Evolutionary conservation across 805 yeast species (phyloP).

Genomic region (Hanseniaspora singularis): DNA sequence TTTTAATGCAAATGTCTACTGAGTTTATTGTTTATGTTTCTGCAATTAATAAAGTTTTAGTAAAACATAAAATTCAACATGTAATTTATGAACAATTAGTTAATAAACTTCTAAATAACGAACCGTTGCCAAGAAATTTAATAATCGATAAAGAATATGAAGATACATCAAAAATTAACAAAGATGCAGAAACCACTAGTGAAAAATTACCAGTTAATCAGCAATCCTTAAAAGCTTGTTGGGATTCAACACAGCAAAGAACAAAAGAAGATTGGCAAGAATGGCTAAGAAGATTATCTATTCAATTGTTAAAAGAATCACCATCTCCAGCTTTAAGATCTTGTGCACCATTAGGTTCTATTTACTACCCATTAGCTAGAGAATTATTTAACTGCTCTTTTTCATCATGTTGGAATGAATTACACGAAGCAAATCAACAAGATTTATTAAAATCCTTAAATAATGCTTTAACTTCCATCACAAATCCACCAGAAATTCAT

Average conservation of each 20-base stretch:
- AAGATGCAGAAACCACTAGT: conserved; percentile 50
- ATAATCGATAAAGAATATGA: conserved; percentile 54
- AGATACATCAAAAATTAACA: conserved; percentile 25
- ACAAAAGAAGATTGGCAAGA: conserved; percentile 97
- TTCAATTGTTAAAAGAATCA: conserved; percentile 77
- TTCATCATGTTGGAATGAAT: conserved; percentile 89
- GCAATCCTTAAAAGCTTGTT: conserved; percentile 56
- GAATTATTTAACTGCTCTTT: conserved; percentile 90
- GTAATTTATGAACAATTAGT: conserved; percentile 72
- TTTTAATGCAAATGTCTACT: conserved; percentile 67
- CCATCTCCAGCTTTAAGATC: conserved; percentile 92
- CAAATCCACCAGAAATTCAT: conserved; percentile 90
- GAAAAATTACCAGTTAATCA: conserved; percentile 65
- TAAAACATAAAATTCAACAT: conserved; percentile 53
- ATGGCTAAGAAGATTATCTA: conserved; percentile 81
- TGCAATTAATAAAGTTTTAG: conserved; percentile 54
- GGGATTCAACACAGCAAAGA: conserved; percentile 84
- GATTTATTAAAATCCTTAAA: conserved; percentile 78
- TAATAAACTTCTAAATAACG: conserved; percentile 64
- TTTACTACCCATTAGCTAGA: conserved; percentile 75
- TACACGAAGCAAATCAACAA: conserved; percentile 79
- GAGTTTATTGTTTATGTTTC: conserved; percentile 83
- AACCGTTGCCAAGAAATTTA: conserved; percentile 70
- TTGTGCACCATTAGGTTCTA: conserved; percentile 78
- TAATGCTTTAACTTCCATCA: conserved; percentile 75